These are phyloP conservation scores for Arachnopeziza araneosa DNA, from an alignment of 2,329 filamentous ascomycete genomes.

Conservation along the genomic window DNA sequence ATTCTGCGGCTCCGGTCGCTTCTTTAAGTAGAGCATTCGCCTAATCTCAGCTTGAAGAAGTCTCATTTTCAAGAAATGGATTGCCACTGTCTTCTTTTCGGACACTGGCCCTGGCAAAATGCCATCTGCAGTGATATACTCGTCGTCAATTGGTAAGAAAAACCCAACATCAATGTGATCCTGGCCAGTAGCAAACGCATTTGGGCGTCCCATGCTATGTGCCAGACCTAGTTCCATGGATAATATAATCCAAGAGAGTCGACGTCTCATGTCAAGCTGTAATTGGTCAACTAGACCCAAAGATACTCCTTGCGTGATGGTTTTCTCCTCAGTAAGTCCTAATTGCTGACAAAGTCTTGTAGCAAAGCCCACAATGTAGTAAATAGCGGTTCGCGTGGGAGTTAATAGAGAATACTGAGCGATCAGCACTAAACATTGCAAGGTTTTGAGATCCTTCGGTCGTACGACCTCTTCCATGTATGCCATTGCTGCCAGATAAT, in stretches of 20 bases:
- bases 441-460: constrained; percentile 82
- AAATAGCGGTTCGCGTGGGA: constrained; percentile 85
- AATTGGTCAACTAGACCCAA: constrained; percentile 59
- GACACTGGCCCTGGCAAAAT: constrained; percentile 67
- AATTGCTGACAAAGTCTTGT: constrained; percentile 85
- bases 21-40: constrained; percentile 78
- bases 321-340: constrained; percentile 82
- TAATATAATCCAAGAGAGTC: constrained; percentile 81
- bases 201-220: constrained; percentile 81
- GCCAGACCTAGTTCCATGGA: constrained; percentile 87
- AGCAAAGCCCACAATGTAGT: constrained; percentile 86
- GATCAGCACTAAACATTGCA: constrained; percentile 85
- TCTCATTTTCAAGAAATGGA: constrained; percentile 92
- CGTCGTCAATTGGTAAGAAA: constrained; percentile 76
- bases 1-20: constrained; percentile 67
- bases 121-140: constrained; percentile 72
- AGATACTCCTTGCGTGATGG: constrained; percentile 58
- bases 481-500: constrained; percentile 84
- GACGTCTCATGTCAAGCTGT: constrained; percentile 82
- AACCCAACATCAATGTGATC: constrained; percentile 83
- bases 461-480: constrained; percentile 77
- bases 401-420: constrained; percentile 90
- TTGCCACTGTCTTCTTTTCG: constrained; percentile 78
- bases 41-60: constrained; percentile 83
- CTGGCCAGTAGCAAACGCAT: constrained; percentile 73